Evolutionary conservation across 495 filamentous ascomycete species (phyloP), one percentile per base, ranked within the genome.

Genomic region (Polyplosphaeria fusca): DNA sequence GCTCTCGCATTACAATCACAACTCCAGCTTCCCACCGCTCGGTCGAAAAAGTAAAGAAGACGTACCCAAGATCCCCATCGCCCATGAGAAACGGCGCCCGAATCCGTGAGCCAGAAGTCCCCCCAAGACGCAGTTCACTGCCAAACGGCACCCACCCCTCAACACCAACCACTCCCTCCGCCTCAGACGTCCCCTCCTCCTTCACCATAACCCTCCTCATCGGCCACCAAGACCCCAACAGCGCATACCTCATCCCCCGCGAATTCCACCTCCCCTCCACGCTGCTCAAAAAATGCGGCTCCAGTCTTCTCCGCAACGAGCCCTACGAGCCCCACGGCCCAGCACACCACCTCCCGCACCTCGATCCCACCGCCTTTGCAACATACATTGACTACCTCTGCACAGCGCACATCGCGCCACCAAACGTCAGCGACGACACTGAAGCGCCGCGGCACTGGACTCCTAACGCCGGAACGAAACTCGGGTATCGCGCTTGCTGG

Each of bases 311-410:
- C 47, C 30, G 5, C 4, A 19, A 24, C n/a, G n/a, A n/a, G n/a
- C n/a, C n/a, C n/a, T n/a, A n/a, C n/a, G n/a, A n/a, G n/a, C n/a
- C n/a, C n/a, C n/a, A n/a, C n/a, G 14, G 3, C n/a, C 18, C 47
- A 5, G 19, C 32, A 4, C 38, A 23, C 22, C 28, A 23, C 5
- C 47, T 51, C 25, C 47, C 47, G 5, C 18, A 51, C 22, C n/a
- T 51, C 32, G 47, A 51, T 22, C 47, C 47, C 2, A 4, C 23
- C 14, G 47, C 47, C 3, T 51, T 51, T 35, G 35, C 23, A 3
- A 7, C 40, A 9, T 51, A 41, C 14, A 5, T 38, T n/a, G 4
- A 23, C 3, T 51, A 40, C 30, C 14, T 23, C 37, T 16, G 14
- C 27, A 19, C 46, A 30, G 14, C 14, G 4, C 9, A 11, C 9